Conservation (phyloP, 805 yeast species). For the Zygoascus ofunaensis region DNA sequence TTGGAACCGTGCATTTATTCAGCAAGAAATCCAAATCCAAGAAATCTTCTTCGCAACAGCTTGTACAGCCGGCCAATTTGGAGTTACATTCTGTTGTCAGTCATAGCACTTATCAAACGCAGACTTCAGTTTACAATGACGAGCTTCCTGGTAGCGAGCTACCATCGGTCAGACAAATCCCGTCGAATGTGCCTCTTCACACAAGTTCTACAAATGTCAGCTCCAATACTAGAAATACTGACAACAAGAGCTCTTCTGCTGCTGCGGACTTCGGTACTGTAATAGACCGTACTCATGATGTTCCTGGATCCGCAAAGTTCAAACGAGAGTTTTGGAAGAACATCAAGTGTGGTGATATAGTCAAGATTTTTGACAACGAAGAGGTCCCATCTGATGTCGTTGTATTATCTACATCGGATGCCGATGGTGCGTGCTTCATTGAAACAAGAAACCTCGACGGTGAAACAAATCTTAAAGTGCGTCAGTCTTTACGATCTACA, state of each 20-base stretch:
- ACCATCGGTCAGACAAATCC: slow-evolving; percentile 1
- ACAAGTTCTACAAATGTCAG: neutral
- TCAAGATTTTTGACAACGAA: slow-evolving; percentile 59
- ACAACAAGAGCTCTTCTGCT: neutral
- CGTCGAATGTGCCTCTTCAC: neutral
- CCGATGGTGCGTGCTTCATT: slow-evolving; percentile 58
- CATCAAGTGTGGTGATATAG: slow-evolving; percentile 64
- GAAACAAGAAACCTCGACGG: slow-evolving; percentile 69
- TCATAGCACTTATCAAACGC: slow-evolving; percentile 1
- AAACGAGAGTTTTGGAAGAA: slow-evolving; percentile 57
- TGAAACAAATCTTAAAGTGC: slow-evolving; percentile 63
- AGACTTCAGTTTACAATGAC: neutral
- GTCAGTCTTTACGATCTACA: slow-evolving; percentile 47
- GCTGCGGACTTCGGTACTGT: slow-evolving; percentile 20
- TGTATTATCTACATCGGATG: slow-evolving; percentile 57
- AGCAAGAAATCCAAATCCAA: slow-evolving; percentile 2
- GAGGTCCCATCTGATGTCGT: slow-evolving; percentile 72
- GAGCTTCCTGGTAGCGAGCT: slow-evolving; percentile 7
- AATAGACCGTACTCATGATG: slow-evolving; percentile 26
- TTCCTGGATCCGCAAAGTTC: slow-evolving; percentile 32
- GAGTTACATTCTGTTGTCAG: slow-evolving; percentile 5
- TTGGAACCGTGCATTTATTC: slow-evolving; percentile 1
- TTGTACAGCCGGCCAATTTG: neutral
- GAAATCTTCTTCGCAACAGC: neutral
- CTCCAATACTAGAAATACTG: neutral